phyloP scores from a whole-genome alignment of 1,139 yeast genomes.

The Yamadazyma buinensis region DNA sequence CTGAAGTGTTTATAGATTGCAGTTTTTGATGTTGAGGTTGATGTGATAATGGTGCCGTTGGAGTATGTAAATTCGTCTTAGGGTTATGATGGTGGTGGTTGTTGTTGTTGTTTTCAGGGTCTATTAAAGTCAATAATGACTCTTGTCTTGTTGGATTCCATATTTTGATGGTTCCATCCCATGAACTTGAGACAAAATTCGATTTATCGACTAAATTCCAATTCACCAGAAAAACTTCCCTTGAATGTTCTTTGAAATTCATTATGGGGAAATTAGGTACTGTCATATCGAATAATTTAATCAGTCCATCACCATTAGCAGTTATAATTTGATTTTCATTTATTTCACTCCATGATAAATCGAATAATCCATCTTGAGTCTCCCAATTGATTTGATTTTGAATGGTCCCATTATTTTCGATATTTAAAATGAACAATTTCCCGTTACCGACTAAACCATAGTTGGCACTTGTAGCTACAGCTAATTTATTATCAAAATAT shows the following conservation, averaged over 20 bases:
- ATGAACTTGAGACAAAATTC: slow-evolving; percentile 71
- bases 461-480: slow-evolving; percentile 88
- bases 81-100: slow-evolving; percentile 16
- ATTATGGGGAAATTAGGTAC: slow-evolving; percentile 69
- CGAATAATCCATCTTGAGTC: slow-evolving; percentile 92
- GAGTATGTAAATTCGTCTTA: slow-evolving; percentile 18
- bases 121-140: slow-evolving; percentile 55
- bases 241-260: slow-evolving; percentile 72
- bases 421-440: slow-evolving; percentile 62
- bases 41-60: slow-evolving; percentile 24
- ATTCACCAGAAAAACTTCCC: slow-evolving; percentile 83
- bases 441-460: slow-evolving; percentile 96
- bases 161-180: slow-evolving; percentile 88
- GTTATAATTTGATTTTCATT: slow-evolving; percentile 83
- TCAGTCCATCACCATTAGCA: slow-evolving; percentile 88
- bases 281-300: slow-evolving; percentile 75
- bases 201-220: slow-evolving; percentile 84
- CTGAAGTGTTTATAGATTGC: slow-evolving; percentile 25
- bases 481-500: slow-evolving; percentile 81
- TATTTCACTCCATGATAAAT: slow-evolving; percentile 83
- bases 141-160: slow-evolving; percentile 60
- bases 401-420: slow-evolving; percentile 63
- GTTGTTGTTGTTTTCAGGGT: slow-evolving; percentile 1
- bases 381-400: slow-evolving; percentile 61
- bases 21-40: slow-evolving; percentile 20